phyloP scores from a whole-genome alignment of 2,329 filamentous ascomycete species.

The Scedosporium apiospermum region DNA sequence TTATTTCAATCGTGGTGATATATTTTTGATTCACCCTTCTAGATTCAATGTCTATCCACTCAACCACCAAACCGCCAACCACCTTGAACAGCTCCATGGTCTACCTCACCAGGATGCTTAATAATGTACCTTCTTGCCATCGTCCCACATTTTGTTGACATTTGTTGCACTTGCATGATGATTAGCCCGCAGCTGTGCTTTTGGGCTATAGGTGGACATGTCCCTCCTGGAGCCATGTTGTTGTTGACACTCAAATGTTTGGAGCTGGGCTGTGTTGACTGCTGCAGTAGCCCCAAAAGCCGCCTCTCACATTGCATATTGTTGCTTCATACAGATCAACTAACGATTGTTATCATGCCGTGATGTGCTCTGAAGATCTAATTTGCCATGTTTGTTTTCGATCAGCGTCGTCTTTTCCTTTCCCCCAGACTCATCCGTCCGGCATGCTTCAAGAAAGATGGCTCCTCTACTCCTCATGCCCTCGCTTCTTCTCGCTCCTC shows the following conservation, averaged over 20 bases:
- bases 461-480: background rate
- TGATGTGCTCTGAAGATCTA: no score
- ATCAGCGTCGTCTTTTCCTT: no score
- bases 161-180: background rate
- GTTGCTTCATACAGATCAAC: no score
- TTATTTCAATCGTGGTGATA: no score
- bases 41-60: no score
- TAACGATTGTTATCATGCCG: no score
- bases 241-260: background rate
- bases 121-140: background rate
- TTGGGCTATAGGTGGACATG: background rate
- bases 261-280: background rate
- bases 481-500: background rate
- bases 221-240: background rate
- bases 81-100: no score
- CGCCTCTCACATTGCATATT: background rate
- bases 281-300: background rate
- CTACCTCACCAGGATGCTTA: background rate
- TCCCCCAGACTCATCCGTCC: background rate
- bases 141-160: background rate
- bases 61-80: no score
- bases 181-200: background rate
- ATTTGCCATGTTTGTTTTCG: no score
- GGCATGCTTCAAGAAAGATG: background rate
- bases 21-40: no score